Evolutionary conservation across 768 basidiomycete genomes (phyloP), one percentile per base, ranked within the genome.

Genomic region (Clavulina sp.): DNA sequence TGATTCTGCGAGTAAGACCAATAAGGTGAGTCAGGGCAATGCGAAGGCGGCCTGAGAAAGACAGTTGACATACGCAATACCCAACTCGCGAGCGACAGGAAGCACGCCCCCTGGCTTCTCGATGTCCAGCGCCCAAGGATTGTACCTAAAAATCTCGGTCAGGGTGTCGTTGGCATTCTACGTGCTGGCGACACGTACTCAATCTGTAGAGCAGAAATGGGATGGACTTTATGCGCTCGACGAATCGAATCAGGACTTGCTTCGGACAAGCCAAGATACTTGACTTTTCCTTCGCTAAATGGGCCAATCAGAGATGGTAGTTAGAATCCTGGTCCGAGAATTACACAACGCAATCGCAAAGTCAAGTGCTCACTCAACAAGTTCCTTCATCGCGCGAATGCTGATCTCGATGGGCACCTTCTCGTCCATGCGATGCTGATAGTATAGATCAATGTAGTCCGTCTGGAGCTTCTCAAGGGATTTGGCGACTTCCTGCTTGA

Each of bases 241-340:
- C 59, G 52, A n/a, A 60, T 52, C 18, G 53, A 51, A 16, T 36
- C 46, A 5, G 56, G 51, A 7, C 53, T 51, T 40, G 48, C 63
- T 57, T 78, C 76, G 21, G 73, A 76, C 40, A 77, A 68, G 0
- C 77, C 75, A 6, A 78, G 56, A 58, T 73, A 68, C 50, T 68
- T 70, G 48, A 74, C 67, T 59, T 72, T 75, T 1, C 72, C 73
- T 54, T 57, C 53, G 32, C 67, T 68, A 31, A 31, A 55, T 29
- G 63, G 62, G 49, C 63, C 62, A 48, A 49, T 49, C 26, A 33
- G 16, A 36, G 26, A 16, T 21, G 38, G 9, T 16, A 13, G 43
- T 28, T 1, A 46, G 26, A 16, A 13, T 9, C 16, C 26, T 18
- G 33, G n/a, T n/a, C n/a, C 24, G 2, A 49, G 26, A 7, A 49